These are phyloP conservation scores for Naegleria lovaniensis DNA, from an alignment of 208 protist genomes.

Conservation along the genomic window DNA sequence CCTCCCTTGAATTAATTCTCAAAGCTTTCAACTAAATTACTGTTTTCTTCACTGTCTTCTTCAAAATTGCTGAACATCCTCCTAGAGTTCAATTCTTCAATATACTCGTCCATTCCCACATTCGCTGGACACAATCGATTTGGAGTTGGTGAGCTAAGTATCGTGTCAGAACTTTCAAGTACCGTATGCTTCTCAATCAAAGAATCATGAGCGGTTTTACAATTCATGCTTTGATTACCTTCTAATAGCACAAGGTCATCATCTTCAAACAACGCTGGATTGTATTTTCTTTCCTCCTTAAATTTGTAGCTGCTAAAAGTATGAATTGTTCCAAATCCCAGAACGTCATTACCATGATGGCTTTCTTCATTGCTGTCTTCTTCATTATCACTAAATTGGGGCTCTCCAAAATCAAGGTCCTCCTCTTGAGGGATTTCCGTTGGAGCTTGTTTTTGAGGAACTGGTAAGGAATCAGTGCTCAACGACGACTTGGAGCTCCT, in stretches of 20 bases:
- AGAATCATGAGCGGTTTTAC: not conserved
- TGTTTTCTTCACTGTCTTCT: not conserved
- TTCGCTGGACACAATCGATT: not conserved
- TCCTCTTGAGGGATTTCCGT: not conserved
- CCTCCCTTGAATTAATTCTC: no score
- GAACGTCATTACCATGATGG: not conserved
- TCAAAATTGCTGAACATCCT: not conserved
- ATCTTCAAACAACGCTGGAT: not conserved
- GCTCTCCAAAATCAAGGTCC: not conserved
- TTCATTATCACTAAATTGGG: not conserved
- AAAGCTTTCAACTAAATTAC: no score
- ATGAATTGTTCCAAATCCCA: not conserved
- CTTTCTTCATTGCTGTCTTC: not conserved
- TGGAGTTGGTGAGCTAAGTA: not conserved
- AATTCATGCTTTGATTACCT: not conserved
- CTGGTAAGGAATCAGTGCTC: not conserved
- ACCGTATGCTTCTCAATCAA: not conserved
- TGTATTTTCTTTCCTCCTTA: not conserved
- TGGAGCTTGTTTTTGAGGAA: not conserved
- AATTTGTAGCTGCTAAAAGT: not conserved
- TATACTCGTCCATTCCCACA: not conserved
- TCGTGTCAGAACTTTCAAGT: not conserved
- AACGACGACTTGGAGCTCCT: not conserved
- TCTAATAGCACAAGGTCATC: not conserved
- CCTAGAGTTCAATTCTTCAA: not conserved